Conservation (phyloP, 2,329 filamentous ascomycete genomes). For the Fusarium sp. region DNA sequence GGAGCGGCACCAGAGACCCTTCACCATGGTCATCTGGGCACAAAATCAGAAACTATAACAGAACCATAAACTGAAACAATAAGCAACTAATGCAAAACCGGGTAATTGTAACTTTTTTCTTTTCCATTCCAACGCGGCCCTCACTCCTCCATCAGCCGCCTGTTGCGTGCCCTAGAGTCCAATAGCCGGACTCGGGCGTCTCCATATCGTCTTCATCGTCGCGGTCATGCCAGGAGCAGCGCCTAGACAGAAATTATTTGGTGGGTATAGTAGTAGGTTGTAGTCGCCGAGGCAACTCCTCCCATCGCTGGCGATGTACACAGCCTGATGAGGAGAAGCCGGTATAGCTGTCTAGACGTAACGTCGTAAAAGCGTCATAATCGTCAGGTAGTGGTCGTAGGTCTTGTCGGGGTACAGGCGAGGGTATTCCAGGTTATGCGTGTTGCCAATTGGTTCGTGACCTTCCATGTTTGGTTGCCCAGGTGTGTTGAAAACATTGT, state of each 20-base stretch:
- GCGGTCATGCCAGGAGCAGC: constrained; percentile 49
- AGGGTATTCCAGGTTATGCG: constrained; percentile 47
- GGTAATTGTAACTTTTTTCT: constrained; percentile 45
- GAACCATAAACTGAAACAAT: constrained; percentile 26
- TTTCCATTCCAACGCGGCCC: constrained; percentile 40
- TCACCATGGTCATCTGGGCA: constrained; percentile 15
- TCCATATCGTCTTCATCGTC: constrained; percentile 46
- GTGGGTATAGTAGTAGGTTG: constrained; percentile 55
- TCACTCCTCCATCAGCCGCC: constrained; percentile 31
- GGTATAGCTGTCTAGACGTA: constrained; percentile 59
- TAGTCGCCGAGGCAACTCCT: constrained; percentile 52
- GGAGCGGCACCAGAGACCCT: constrained; percentile 20
- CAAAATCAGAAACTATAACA: constrained; percentile 29
- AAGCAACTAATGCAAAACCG: constrained; percentile 38
- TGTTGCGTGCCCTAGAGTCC: constrained; percentile 28
- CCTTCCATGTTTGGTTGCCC: constrained; percentile 54
- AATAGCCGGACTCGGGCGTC: constrained; percentile 35
- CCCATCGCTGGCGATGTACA: constrained; percentile 47
- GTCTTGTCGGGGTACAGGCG: constrained; percentile 49
- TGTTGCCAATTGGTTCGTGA: constrained; percentile 47
- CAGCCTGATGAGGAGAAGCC: constrained; percentile 48
- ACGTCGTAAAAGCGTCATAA: constrained; percentile 60
- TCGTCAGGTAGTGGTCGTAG: constrained; percentile 57
- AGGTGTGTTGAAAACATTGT: constrained; percentile 52
- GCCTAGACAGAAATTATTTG: constrained; percentile 54